These are phyloP conservation scores for Pichia sp. DNA, from an alignment of 1,139 yeast species.

Conservation along the genomic window DNA sequence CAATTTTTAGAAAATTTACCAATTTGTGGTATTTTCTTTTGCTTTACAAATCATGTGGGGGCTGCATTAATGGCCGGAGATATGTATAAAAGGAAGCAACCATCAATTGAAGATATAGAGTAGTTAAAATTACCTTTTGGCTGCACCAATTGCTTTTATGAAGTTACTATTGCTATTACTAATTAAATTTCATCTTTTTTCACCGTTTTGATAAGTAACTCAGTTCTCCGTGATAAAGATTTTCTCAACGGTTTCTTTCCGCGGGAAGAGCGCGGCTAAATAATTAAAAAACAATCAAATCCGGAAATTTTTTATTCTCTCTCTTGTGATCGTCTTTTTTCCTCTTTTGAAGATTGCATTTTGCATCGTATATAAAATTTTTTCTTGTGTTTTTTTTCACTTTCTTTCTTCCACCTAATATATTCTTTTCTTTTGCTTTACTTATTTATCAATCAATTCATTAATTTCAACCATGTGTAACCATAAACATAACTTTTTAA, in stretches of 20 bases:
- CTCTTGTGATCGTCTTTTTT: too few relatives aligned
- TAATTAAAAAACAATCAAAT: too few relatives aligned
- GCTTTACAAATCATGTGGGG: constrained; percentile 62
- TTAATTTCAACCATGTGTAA: constrained; percentile 14
- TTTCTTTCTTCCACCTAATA: too few relatives aligned
- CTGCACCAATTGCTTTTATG: too few relatives aligned
- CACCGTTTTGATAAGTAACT: too few relatives aligned
- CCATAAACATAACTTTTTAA: constrained; percentile 39
- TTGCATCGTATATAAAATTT: too few relatives aligned
- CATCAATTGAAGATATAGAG: not conserved
- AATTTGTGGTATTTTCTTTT: constrained; percentile 46
- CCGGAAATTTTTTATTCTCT: too few relatives aligned
- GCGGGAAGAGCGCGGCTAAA: not conserved
- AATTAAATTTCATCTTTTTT: not conserved
- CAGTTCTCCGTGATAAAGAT: too few relatives aligned
- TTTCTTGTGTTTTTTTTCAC: not conserved
- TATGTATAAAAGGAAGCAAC: not conserved
- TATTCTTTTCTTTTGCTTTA: not conserved
- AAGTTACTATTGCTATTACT: too few relatives aligned
- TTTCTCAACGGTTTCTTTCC: not conserved
- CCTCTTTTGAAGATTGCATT: too few relatives aligned
- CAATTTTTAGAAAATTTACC: constrained; percentile 57
- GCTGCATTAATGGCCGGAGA: constrained; percentile 40
- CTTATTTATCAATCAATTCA: not conserved
- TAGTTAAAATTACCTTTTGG: too few relatives aligned